phyloP scores from a whole-genome alignment of 106 monocot genomes.

The Alisma plantagoaquatica region DNA sequence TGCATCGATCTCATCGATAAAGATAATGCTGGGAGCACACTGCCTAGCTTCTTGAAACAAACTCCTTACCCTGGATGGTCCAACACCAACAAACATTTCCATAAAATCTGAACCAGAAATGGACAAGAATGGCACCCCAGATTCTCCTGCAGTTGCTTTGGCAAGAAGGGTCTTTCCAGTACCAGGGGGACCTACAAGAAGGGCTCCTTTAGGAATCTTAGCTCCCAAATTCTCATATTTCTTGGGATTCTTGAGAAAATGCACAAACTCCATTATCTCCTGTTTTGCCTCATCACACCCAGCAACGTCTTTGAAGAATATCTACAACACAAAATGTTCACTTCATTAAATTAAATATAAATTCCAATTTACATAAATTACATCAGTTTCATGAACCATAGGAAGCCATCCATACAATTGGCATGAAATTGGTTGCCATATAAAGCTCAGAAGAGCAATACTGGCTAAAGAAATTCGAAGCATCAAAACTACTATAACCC shows the following conservation, averaged over 20 bases:
- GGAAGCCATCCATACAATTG: too few species aligned
- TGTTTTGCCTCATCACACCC: conserved; percentile 99
- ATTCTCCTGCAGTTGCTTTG: conserved; percentile 97
- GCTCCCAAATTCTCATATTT: conserved; percentile 95
- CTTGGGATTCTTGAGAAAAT: conserved; percentile 93
- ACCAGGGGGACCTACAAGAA: conserved; percentile 97
- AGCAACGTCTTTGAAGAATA: conserved; percentile 94
- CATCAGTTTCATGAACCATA: too few species aligned
- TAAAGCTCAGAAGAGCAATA: too few species aligned
- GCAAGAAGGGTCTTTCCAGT: conserved; percentile 98
- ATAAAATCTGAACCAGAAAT: conserved; percentile 98
- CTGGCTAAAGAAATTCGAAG: too few species aligned
- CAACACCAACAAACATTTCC: conserved; percentile 99
- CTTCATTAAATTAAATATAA: background rate
- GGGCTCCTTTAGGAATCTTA: conserved; percentile 97
- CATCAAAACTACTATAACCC: too few species aligned
- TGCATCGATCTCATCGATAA: conserved; percentile 93
- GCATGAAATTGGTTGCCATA: too few species aligned
- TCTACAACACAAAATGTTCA: conserved; percentile 24
- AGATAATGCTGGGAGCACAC: conserved; percentile 85
- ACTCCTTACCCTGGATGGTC: conserved; percentile 85
- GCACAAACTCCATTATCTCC: conserved; percentile 99
- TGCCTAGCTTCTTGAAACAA: conserved; percentile 92
- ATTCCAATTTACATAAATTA: background rate
- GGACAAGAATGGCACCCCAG: conserved; percentile 89